phyloP scores from a whole-genome alignment of 345 rosid species.

The Eucalyptus guilfoylei region DNA sequence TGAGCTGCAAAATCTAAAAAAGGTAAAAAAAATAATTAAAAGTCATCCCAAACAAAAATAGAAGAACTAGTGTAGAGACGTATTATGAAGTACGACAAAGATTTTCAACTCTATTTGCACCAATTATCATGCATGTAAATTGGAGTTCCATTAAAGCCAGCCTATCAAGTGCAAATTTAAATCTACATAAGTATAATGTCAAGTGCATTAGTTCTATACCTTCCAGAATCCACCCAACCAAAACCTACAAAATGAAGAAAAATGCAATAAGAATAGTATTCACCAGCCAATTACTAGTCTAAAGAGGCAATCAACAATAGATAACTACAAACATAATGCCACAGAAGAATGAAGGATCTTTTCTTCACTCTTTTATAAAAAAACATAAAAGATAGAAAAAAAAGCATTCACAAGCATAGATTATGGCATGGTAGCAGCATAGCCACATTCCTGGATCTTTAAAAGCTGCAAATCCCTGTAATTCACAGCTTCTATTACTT shows the following conservation, averaged over 20 bases:
- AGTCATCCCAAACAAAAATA: neutral
- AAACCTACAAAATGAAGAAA: slow-evolving; percentile 48
- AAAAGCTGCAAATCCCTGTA: neutral
- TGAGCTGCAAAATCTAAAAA: neutral
- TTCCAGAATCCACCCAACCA: slow-evolving; percentile 99
- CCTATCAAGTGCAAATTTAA: neutral
- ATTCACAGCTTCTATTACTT: neutral
- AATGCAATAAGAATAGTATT: neutral
- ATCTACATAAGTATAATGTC: neutral
- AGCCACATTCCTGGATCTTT: neutral
- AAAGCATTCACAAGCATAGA: neutral
- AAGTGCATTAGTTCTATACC: slow-evolving; percentile 28
- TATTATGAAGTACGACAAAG: neutral
- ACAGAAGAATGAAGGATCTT: neutral
- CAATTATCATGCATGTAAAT: neutral
- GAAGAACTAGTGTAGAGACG: neutral
- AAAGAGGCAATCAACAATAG: neutral
- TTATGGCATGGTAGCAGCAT: neutral
- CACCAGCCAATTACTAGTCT: neutral
- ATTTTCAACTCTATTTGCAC: neutral
- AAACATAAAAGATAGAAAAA: neutral
- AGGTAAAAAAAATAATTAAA: neutral
- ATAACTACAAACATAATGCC: neutral
- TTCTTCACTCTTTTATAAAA: neutral
- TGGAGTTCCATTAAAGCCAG: neutral